Base-by-base conservation (phyloP, 257 asterid genomes). In the Solanum infundibuliforme region DNA sequence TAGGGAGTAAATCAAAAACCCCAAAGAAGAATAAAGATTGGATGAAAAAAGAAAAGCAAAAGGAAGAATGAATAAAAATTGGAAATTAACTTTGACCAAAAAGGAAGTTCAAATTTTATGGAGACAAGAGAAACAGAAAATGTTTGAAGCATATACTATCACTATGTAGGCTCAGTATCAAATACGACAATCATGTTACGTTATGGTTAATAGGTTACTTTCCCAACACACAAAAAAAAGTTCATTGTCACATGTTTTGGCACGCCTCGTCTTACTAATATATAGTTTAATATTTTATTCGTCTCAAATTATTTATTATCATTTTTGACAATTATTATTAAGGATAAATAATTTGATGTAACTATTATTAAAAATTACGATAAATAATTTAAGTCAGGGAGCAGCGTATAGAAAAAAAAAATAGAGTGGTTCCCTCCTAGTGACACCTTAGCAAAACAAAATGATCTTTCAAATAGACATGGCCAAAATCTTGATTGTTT, bases 301-400 rank as follows among this genome's bases (percentile, higher is more conserved):
- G 0, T n/a, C 0, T 10, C 31, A 62, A n/a, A 65, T 10, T n/a
- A 65, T 65, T 5, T 10, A 10, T 65, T 0, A 5, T 10, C 0
- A n/a, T 65, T n/a, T 4, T 60, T 60, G 0, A 65, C 0, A 11
- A 65, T 23, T 62, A 62, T 4, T 62, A 62, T 62, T 62, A 16
- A 6, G 4, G 1, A 52, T 52, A 52, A 52, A 1, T 16, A 16
- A 5, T 16, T 52, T 16, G 8, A 52, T 52, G 1, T 2, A 52
- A 16, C 0, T 16, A 16, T 2, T 52, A 52, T 52, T 52, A 52
- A 52, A 16, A 52, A 52, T 52, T 0, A 52, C 3, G 4, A 2
- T 18, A 18, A 52, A 52, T 52, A 52, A 52, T 52, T 52, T 18
- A 0, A 46, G 55, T 1, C 6, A 0, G 7, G 32, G 3, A 46